Percentiles rank a stretch among this genome's conserved stretches.
These are phyloP conservation scores for Fusarium globosum DNA, from an alignment of 2,329 filamentous ascomycete species.

Conservation along the genomic window DNA sequence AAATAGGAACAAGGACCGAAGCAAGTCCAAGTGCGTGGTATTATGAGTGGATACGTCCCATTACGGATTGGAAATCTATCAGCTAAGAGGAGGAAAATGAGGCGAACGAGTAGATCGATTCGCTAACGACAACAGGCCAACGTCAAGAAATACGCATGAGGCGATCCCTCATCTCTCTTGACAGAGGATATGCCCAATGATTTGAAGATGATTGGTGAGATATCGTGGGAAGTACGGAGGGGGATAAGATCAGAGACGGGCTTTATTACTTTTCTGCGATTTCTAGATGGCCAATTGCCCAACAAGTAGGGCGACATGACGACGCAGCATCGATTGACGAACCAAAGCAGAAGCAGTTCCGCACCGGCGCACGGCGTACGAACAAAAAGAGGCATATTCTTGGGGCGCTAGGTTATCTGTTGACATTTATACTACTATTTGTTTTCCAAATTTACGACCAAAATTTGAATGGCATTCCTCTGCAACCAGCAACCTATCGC, in stretches of 20 bases:
- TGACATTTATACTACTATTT: constrained; percentile 50
- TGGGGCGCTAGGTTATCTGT: constrained; percentile 52
- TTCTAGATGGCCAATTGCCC: constrained; percentile 44
- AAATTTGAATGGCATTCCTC: constrained; percentile 29
- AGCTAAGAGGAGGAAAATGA: constrained; percentile 33
- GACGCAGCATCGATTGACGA: constrained; percentile 50
- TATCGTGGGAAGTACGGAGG: constrained; percentile 36
- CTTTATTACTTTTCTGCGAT: constrained; percentile 43
- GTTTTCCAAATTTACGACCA: constrained; percentile 40
- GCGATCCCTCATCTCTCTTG: constrained; percentile 39
- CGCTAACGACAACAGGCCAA: constrained; percentile 30
- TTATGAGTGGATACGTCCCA: constrained; percentile 49
- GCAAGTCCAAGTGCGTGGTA: constrained; percentile 53
- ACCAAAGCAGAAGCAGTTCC: constrained; percentile 49
- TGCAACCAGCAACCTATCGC: constrained; percentile 2
- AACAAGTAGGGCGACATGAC: constrained; percentile 45
- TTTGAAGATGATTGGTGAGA: constrained; percentile 41
- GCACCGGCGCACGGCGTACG: constrained; percentile 55
- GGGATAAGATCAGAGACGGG: constrained; percentile 29
- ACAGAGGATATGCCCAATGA: constrained; percentile 38
- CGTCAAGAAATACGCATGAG: constrained; percentile 35
- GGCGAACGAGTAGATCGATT: constrained; percentile 24
- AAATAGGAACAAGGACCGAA: constrained; percentile 51
- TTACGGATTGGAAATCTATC: constrained; percentile 2
- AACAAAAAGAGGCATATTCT: constrained; percentile 52